These are phyloP conservation scores for Berkeleyomyces rouxiae DNA, from an alignment of 2,329 filamentous ascomycete species.

Conservation along the genomic window DNA sequence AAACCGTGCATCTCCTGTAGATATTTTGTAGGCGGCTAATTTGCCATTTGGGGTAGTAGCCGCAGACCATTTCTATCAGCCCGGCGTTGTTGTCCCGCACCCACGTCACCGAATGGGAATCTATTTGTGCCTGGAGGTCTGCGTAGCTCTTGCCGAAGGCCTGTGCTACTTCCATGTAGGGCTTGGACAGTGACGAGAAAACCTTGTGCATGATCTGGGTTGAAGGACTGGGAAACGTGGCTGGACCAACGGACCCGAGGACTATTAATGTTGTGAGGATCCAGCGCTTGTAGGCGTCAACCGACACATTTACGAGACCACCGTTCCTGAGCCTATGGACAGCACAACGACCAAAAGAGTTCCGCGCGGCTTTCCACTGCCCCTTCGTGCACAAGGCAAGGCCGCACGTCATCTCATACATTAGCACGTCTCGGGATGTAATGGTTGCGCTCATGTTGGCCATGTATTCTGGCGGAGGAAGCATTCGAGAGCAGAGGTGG, in stretches of 20 bases:
- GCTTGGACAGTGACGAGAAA: constrained; percentile 37
- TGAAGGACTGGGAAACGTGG: not conserved
- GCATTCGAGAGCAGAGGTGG: constrained; percentile 27
- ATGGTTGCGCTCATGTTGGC: constrained; percentile 41
- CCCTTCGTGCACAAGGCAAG: constrained; percentile 44
- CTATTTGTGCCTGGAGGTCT: constrained; percentile 45
- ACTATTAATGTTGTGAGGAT: constrained; percentile 58
- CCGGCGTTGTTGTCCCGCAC: constrained; percentile 54
- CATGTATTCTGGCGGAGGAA: constrained; percentile 40
- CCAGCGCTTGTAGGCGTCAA: constrained; percentile 88
- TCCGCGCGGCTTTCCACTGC: constrained; percentile 45
- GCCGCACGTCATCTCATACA: constrained; percentile 51
- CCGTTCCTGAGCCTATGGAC: constrained; percentile 45
- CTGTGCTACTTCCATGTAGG: constrained; percentile 54
- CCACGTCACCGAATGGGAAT: constrained; percentile 43
- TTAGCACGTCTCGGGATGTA: constrained; percentile 37
- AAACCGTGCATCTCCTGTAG: constrained; percentile 44
- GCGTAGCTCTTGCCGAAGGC: constrained; percentile 40
- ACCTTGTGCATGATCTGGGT: constrained; percentile 4
- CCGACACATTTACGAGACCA: constrained; percentile 49
- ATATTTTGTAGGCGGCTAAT: constrained; percentile 56
- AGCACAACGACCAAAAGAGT: constrained; percentile 47
- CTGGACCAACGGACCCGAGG: constrained; percentile 33
- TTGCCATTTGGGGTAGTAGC: constrained; percentile 58
- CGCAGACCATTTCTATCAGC: constrained; percentile 51